Evolutionary conservation across 352 stramenopile genomes (phyloP).

Genomic region (Pythium periplocum): DNA sequence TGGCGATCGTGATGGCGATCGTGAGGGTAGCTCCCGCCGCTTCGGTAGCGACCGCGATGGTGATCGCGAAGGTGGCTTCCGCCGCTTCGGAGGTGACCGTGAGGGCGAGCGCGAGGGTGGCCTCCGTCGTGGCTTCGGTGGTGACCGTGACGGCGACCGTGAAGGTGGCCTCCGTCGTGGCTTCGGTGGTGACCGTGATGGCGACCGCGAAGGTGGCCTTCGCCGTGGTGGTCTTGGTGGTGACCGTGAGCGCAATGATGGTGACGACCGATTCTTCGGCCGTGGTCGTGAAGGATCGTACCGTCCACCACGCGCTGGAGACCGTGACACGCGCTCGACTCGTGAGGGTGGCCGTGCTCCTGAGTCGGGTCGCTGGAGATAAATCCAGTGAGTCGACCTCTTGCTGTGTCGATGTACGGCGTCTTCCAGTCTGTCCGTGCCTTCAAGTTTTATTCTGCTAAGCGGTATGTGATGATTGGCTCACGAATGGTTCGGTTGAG

Average conservation of each 20-base stretch:
- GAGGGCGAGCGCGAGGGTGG: conserved; percentile 5
- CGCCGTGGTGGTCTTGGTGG: conserved; percentile 15
- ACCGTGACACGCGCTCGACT: conserved; percentile 15
- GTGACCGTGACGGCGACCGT: conserved; percentile 12
- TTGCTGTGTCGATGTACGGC: background rate
- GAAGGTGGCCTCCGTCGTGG: conserved; percentile 20
- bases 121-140: conserved; percentile 9
- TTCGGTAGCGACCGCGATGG: conserved; percentile 17
- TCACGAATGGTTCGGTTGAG: no score
- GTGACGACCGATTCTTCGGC: conserved; percentile 48
- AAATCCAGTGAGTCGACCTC: conserved; percentile 36
- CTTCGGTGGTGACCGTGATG: conserved; percentile 36
- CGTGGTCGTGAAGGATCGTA: conserved; percentile 45
- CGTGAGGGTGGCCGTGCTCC: conserved; percentile 38
- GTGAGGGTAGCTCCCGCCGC: background rate
- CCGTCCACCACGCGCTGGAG: conserved; percentile 37
- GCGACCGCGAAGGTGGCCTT: conserved; percentile 3
- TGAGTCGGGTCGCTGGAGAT: conserved; percentile 68
- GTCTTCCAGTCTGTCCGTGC: background rate
- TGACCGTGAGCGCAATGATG: conserved; percentile 2
- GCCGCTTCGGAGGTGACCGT: background rate
- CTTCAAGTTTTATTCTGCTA: conserved; percentile 2
- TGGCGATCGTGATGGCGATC: conserved; percentile 1
- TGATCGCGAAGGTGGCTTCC: conserved; percentile 13
- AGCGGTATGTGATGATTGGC: no score